Base-by-base conservation (phyloP, 164 flowering plant species). In the Macadamia tetraphylla region DNA sequence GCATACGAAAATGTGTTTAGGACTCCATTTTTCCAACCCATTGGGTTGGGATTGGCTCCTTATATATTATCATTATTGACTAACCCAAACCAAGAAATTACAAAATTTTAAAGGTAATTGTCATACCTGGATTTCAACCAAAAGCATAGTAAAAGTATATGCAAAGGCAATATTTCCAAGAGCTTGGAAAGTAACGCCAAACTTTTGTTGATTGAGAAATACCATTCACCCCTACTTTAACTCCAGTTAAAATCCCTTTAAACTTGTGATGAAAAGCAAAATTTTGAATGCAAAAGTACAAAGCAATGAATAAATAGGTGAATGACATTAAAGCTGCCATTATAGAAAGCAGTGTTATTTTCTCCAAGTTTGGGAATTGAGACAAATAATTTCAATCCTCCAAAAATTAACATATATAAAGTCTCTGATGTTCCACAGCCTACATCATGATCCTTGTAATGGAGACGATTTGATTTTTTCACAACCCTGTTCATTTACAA, bases 81-180 rank as follows among this genome's bases (percentile, higher is more conserved):
- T 23, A 23, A 23, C 23, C 23, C 23, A 23, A 23, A 0, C 23
- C 23, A 23, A 23, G 23, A 23, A 23, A 23, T 23, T 23, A 23
- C 23, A 23, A 23, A 23, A 23, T 23, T 23, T 23, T 23, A 23
- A 23, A 23, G 23, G 23, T 23, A 23, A 23, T 23, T 23, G 23
- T 46, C 51, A 11, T 64, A 82, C 85, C 83, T 82, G 83, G 43
- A 82, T 80, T 76, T 82, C 85, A 1, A 82, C 52, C 29, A 82
- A 64, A 9, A 82, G 71, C 65, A 66, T 62, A 17, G 80, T 71
- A 30, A 71, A 82, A 42, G 77, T 78, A 60, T 71, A 82, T 81
- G 23, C 23, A 23, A 23, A 23, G 23, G 23, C 23, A 23, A 23
- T 23, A 23, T 23, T 23, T 23, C 23, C 83, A 1, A 82, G 72